Base-by-base conservation (phyloP, 2,329 filamentous ascomycete species). In the Fusarium subglutinans region DNA sequence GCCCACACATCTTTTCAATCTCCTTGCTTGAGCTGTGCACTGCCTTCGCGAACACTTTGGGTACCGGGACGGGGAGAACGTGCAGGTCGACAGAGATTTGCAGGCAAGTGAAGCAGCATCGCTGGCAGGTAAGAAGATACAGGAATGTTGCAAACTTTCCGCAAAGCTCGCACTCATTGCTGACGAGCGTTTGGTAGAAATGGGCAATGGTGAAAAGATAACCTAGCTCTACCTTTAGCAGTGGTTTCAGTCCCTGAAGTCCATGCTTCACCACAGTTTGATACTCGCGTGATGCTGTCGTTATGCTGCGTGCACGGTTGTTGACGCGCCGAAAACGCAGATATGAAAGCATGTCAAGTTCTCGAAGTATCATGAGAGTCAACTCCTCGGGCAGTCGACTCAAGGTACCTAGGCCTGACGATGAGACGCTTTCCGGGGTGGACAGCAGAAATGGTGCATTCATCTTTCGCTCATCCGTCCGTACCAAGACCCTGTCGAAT, bases 71-170 rank as follows among this genome's bases (percentile, higher is more conserved):
- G 13, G 66, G 13, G 10, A 71, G 12, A n/a, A 58, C 44, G 4
- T 48, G 51, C 8, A 63, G 14, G 3, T 57, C 50, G 11, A 20
- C 18, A 2, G 69, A 67, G 12, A 71, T 50, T 37, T 71, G 62
- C 13, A 71, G 18, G 6, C 69, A 71, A 17, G 69, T 59, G 12
- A 71, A 71, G 35, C 69, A 71, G 26, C 45, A 66, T 28, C 69
- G 56, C 8, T 66, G 22, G 13, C 67, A 71, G 1, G 62, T 54
- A 17, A 55, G 18, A 3, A 71, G 38, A 51, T 30, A 71, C 5
- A 71, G 22, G 20, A 63, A 71, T 11, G 69, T 35, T 5, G 51
- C 69, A 24, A 71, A 71, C 4, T 63, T 71, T 13, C 56, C 33
- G 8, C 69, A 71, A 3, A 54, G 50, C 3, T 40, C 43, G 20